Base-by-base conservation (phyloP, 805 yeast species). In the Hanseniaspora occidentalis region DNA sequence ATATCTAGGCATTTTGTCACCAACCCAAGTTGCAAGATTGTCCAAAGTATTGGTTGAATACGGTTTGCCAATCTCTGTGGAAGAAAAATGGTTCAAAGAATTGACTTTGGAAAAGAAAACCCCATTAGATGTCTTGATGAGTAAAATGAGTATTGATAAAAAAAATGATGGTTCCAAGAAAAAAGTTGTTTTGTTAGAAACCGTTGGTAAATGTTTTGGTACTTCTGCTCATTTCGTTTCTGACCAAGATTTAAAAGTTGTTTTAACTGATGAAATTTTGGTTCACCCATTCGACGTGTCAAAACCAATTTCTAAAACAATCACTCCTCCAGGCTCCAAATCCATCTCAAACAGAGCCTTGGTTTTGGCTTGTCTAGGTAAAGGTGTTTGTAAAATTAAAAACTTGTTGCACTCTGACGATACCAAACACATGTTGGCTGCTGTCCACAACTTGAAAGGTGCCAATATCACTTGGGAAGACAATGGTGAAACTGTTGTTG, bases 291-390 rank as follows among this genome's bases (percentile, higher is more conserved):
- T 76, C 60, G 51, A 57, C 38, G 49, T 60, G 24, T 44, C 51
- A 46, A 39, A 54, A 25, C 34, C 36, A 17, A 58, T 61, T 43
- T 47, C 50, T 11, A 51, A 58, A 18, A 70, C 65, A 16, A 73
- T 84, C 26, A 68, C 70, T 10, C 98, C 98, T 14, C 98, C 98
- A 4, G 98, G 98, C 2, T 89, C 97, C 1, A 92, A 92, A 58
- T 89, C 97, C 3, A 89, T 92, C 44, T 88, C 97, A 6, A 92
- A 92, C 57, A 77, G 98, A 58, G 98, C 96, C 5, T 68, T 92
- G 44, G 75, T 92, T 13, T 67, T 92, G 47, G 97, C 98, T 35
- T 94, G 97, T 17, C 71, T 92, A 45, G 95, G 95, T 45, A 63
- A 70, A 40, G 97, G 97, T 35, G 72, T 78, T 20, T 86, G 95